A percentile compares a stretch with the other conserved stretches of the same genome.
Evolutionary conservation across 192 early-diverging fungal genomes (phyloP).

Genomic region (Coemansia sp.): DNA sequence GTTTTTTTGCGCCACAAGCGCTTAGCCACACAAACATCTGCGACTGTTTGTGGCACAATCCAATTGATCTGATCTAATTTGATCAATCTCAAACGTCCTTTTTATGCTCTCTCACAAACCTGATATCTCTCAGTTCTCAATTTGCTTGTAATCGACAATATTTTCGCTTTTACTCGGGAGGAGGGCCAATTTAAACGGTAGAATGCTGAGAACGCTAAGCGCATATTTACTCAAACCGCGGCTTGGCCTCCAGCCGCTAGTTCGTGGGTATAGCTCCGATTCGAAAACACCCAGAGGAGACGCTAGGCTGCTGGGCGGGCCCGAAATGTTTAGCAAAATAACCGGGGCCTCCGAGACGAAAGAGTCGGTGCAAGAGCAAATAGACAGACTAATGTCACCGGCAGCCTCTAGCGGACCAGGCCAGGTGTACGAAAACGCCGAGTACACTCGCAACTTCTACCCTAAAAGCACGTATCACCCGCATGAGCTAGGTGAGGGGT

Average conservation of each 20-base stretch:
- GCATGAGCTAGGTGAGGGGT: slow-evolving; percentile 29
- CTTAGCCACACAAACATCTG: background rate
- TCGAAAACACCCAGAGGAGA: background rate
- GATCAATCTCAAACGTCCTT: too few relatives aligned
- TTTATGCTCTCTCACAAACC: too few relatives aligned
- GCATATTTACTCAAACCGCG: background rate
- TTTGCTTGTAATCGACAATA: background rate
- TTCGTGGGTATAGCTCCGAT: slow-evolving; percentile 8
- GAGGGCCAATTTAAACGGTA: background rate
- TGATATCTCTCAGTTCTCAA: background rate
- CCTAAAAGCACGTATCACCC: slow-evolving; percentile 32
- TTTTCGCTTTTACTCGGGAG: background rate
- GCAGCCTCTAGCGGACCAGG: background rate
- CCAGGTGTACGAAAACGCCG: slow-evolving; percentile 17
- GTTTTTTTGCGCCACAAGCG: background rate
- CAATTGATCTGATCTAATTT: background rate
- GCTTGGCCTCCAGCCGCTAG: background rate
- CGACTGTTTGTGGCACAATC: too few relatives aligned
- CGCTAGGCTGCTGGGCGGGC: too few relatives aligned
- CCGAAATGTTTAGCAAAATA: background rate
- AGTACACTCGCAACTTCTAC: slow-evolving; percentile 10
- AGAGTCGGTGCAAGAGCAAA: slow-evolving; percentile 7
- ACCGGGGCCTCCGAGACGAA: background rate
- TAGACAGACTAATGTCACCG: slow-evolving; percentile 11
- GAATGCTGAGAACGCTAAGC: slow-evolving; percentile 11